Percentiles rank a stretch among this genome's conserved stretches.
phyloP scores from a whole-genome alignment of 345 rosid genomes.

The Lepidium sativum region DNA sequence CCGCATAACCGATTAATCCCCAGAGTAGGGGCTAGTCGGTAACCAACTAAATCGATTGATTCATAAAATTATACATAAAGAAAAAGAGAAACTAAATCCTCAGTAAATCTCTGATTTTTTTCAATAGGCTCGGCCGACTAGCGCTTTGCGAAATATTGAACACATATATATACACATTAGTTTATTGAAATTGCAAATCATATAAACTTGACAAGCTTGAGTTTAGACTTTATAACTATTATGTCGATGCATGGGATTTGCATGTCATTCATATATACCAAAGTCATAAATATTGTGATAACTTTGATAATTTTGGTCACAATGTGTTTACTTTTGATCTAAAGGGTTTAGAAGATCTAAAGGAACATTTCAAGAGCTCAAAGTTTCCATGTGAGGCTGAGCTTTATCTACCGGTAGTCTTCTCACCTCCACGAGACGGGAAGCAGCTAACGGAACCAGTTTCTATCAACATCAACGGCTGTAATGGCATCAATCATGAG shows the following conservation, averaged over 20 bases:
- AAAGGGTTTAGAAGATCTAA: slow-evolving; percentile 87
- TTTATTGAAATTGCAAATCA: background rate
- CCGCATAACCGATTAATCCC: too few species aligned
- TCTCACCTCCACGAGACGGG: slow-evolving; percentile 89
- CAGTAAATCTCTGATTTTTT: too few species aligned
- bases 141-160: too few species aligned
- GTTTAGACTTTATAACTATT: background rate
- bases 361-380: slow-evolving; percentile 89
- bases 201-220: background rate
- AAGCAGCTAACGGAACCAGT: slow-evolving; percentile 53
- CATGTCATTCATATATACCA: background rate
- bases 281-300: background rate
- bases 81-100: too few species aligned
- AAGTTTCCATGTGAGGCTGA: slow-evolving; percentile 88
- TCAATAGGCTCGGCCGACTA: too few species aligned
- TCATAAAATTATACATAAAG: too few species aligned
- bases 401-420: slow-evolving; percentile 79
- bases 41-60: too few species aligned
- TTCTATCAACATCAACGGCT: slow-evolving; percentile 34
- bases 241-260: background rate
- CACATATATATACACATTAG: background rate
- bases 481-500: background rate
- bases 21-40: too few species aligned
- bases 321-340: background rate
- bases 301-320: background rate